A percentile compares a stretch with the other conserved stretches of the same genome.
Evolutionary conservation across 139 green algal species (phyloP).

Genomic region (Coccomyxa sp.): DNA sequence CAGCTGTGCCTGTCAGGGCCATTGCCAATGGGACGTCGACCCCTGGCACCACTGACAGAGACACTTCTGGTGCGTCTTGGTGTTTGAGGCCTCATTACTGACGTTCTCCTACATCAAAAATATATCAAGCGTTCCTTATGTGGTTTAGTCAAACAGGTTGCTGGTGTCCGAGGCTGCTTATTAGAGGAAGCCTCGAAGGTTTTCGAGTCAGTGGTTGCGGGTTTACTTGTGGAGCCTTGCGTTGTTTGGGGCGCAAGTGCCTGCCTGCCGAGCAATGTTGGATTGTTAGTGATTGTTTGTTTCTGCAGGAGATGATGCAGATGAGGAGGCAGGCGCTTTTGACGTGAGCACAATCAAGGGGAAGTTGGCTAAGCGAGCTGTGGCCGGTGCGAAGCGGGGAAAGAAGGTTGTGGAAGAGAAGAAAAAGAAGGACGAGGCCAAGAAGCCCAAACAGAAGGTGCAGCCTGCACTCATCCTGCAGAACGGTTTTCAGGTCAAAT

Average conservation of each 20-base stretch:
- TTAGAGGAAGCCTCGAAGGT: too few relatives aligned
- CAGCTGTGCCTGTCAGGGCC: background rate
- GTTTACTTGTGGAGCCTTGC: too few relatives aligned
- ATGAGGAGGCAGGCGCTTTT: constrained; percentile 11
- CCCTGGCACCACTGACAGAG: background rate
- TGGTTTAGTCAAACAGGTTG: too few relatives aligned
- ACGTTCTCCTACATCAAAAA: too few relatives aligned
- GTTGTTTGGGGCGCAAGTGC: too few relatives aligned
- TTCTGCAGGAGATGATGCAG: background rate
- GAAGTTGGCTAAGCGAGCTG: constrained; percentile 11
- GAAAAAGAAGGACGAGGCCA: background rate
- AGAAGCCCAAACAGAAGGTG: constrained; percentile 7
- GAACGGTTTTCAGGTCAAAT: too few relatives aligned
- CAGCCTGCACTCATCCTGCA: too few relatives aligned
- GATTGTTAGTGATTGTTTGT: background rate
- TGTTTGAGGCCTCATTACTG: too few relatives aligned
- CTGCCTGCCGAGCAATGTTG: background rate
- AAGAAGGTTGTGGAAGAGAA: background rate
- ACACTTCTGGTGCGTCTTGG: background rate
- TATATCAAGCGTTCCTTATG: too few relatives aligned
- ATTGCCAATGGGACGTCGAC: background rate
- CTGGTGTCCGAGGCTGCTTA: too few relatives aligned
- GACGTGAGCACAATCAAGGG: constrained; percentile 17
- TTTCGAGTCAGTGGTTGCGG: too few relatives aligned
- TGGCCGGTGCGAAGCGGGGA: background rate